These are phyloP conservation scores for Trametes maxima DNA, from an alignment of 768 basidiomycete species.

Conservation along the genomic window DNA sequence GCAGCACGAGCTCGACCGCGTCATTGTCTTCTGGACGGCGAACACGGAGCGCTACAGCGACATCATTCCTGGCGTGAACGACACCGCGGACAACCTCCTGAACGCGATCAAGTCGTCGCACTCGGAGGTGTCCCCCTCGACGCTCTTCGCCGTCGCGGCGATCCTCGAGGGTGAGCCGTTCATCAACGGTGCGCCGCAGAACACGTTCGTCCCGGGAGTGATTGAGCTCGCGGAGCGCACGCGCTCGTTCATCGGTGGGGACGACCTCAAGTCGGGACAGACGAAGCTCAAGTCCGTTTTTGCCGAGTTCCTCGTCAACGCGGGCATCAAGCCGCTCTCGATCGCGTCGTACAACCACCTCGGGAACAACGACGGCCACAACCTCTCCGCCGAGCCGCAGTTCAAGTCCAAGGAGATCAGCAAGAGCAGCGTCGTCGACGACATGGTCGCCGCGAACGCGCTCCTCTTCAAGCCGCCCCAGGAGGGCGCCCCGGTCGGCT, in stretches of 20 bases:
- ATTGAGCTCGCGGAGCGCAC: slow-evolving; percentile 90
- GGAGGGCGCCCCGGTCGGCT: slow-evolving; percentile 49
- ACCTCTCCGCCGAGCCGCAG: slow-evolving; percentile 86
- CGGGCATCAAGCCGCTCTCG: slow-evolving; percentile 95
- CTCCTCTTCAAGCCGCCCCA: slow-evolving; percentile 86
- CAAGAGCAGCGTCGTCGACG: slow-evolving; percentile 96
- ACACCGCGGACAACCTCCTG: slow-evolving; percentile 88
- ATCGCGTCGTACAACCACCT: slow-evolving; percentile 99
- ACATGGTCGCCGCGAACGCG: slow-evolving; percentile 93
- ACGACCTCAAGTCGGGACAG: slow-evolving; percentile 98
- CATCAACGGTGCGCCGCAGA: slow-evolving; percentile 97
- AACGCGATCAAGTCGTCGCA: slow-evolving; percentile 81
- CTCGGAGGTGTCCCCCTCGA: slow-evolving; percentile 94
- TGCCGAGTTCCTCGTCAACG: slow-evolving; percentile 98
- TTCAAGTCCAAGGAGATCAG: slow-evolving; percentile 99
- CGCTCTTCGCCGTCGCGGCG: slow-evolving; percentile 91
- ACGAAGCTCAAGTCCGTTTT: slow-evolving; percentile 97
- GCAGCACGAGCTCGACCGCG: slow-evolving; percentile 79
- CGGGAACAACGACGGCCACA: slow-evolving; percentile 96
- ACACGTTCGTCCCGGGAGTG: slow-evolving; percentile 96
- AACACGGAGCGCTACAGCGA: slow-evolving; percentile 99
- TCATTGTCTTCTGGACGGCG: slow-evolving; percentile 97
- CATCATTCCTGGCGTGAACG: slow-evolving; percentile 92
- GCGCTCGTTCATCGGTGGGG: slow-evolving; percentile 93
- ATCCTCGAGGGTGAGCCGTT: slow-evolving; percentile 96